These are phyloP conservation scores for Calycina herbarum DNA, from an alignment of 2,329 filamentous ascomycete genomes.

Conservation along the genomic window DNA sequence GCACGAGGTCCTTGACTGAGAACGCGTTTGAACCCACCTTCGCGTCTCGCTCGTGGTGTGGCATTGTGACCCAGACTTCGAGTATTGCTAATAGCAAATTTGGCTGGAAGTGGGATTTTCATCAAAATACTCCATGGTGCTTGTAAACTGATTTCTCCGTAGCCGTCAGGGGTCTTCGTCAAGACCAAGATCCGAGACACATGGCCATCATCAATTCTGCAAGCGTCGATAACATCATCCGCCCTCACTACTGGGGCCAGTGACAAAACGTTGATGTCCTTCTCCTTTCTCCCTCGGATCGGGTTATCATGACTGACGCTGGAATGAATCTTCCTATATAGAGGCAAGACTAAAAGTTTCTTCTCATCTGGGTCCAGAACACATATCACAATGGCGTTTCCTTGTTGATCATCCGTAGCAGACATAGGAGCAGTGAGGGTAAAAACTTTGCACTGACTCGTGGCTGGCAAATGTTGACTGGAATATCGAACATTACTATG, in stretches of 20 bases:
- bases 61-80: conserved; percentile 58
- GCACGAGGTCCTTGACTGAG: conserved; percentile 43
- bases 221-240: conserved; percentile 70
- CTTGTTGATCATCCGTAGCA: conserved; percentile 52
- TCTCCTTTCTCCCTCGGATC: conserved; percentile 34
- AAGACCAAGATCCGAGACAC: conserved; percentile 70
- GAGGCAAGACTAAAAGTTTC: conserved; percentile 64
- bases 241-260: conserved; percentile 44
- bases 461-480: conserved; percentile 52
- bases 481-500: conserved; percentile 62
- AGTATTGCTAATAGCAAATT: conserved; percentile 59
- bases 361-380: conserved; percentile 70
- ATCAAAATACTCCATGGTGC: conserved; percentile 73
- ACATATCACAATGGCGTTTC: conserved; percentile 62
- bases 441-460: conserved; percentile 62
- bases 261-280: conserved; percentile 34
- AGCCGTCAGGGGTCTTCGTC: conserved; percentile 63
- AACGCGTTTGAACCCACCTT: conserved; percentile 49
- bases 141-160: conserved; percentile 68
- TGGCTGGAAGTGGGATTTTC: conserved; percentile 61
- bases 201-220: conserved; percentile 66
- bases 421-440: conserved; percentile 62
- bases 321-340: conserved; percentile 49
- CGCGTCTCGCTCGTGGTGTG: conserved; percentile 52
- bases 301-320: conserved; percentile 18